Conservation (phyloP, 1,284 basidiomycete genomes). For the Papiliotrema terrestris region DNA sequence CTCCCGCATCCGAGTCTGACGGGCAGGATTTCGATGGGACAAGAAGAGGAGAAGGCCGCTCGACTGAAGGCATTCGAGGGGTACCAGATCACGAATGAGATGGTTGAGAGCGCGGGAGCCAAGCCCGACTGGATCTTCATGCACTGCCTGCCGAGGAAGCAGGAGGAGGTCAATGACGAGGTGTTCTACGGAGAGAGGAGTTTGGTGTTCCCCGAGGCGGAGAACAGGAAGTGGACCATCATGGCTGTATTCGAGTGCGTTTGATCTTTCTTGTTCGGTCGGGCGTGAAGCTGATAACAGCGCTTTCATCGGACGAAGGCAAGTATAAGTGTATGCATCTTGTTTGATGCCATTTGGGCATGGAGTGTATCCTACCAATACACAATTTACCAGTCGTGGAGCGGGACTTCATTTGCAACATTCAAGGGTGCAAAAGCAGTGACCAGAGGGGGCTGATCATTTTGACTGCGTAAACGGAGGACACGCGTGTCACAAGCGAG, state of each 20-base stretch:
- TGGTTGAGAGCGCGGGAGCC: constrained; percentile 74
- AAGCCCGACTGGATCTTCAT: constrained; percentile 90
- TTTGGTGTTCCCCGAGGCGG: constrained; percentile 55
- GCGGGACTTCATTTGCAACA: too few relatives aligned
- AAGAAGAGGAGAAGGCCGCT: constrained; percentile 89
- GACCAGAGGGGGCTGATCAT: too few relatives aligned
- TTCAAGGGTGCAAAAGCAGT: too few relatives aligned
- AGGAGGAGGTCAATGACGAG: constrained; percentile 91
- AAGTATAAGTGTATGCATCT: too few relatives aligned
- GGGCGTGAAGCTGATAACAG: background rate
- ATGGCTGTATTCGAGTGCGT: constrained; percentile 60
- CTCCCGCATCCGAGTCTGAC: background rate
- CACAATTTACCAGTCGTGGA: too few relatives aligned
- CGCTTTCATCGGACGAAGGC: background rate
- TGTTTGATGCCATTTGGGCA: too few relatives aligned
- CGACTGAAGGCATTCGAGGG: constrained; percentile 83
- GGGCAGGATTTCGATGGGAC: constrained; percentile 95
- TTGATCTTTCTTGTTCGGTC: background rate
- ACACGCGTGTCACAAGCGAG: too few relatives aligned
- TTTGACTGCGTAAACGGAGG: too few relatives aligned
- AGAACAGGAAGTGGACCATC: constrained; percentile 92
- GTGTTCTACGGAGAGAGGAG: constrained; percentile 57
- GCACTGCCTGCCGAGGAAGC: constrained; percentile 91
- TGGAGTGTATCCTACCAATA: too few relatives aligned
- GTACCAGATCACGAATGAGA: constrained; percentile 87